phyloP scores from a whole-genome alignment of 2,329 filamentous ascomycete genomes.

The Alternaria ethzedia region DNA sequence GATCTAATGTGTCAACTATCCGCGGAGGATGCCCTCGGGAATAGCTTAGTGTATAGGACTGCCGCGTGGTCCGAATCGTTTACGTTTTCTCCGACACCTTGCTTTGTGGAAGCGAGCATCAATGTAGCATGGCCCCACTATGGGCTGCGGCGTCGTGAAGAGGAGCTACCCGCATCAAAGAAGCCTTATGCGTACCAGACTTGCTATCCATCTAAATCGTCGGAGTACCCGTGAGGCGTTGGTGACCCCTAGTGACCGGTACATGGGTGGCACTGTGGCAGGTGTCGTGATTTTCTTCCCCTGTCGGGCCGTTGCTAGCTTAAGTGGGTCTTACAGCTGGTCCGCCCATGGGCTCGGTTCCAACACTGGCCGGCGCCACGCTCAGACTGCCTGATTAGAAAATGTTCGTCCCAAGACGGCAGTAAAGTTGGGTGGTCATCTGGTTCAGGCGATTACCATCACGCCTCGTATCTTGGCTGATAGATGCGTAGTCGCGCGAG shows the following conservation, averaged over 20 bases:
- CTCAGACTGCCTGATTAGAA: background rate
- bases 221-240: background rate
- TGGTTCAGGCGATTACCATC: background rate
- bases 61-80: background rate
- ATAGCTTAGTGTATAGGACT: background rate
- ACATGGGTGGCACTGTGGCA: background rate
- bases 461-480: background rate
- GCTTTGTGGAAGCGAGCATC: background rate
- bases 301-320: conserved; percentile 4
- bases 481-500: background rate
- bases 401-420: background rate
- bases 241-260: background rate
- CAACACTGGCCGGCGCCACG: background rate
- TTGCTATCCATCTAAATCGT: background rate
- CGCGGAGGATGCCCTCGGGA: background rate
- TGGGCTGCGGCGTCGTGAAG: background rate
- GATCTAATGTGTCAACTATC: background rate
- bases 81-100: background rate
- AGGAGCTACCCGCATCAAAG: background rate
- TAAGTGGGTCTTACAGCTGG: background rate
- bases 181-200: background rate
- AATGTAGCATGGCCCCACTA: background rate
- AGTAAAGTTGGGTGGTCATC: background rate
- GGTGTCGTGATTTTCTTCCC: background rate
- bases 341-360: background rate